Base-by-base conservation (phyloP, 768 basidiomycete genomes). In the Pleurotus pulmonarius region DNA sequence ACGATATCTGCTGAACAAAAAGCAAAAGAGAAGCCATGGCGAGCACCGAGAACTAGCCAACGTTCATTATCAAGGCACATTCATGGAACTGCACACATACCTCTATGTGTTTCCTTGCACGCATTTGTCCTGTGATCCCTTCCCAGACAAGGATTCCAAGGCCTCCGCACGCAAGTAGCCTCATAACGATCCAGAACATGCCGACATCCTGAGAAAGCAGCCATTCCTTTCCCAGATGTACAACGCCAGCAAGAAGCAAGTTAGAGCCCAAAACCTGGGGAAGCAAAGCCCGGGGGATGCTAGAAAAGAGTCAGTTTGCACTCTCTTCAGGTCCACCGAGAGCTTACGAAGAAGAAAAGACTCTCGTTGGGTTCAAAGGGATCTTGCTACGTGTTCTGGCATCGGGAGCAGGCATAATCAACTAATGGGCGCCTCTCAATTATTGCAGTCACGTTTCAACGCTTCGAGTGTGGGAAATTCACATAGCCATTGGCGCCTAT, bases 181-280 rank as follows among this genome's bases (percentile, higher is more conserved):
- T 75, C 73, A 91, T 85, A 34, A 87, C 75, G 12, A 90, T 75
- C 90, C 89, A 92, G 64, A 90, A 86, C 7, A 87, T 80, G 5
- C 86, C 85, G 18, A 86, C 80, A 66, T 89, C 85, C 39, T 79
- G 78, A 15, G 82, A 74, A 46, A 92, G 70, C 5, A 91, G 69
- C 73, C 83, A 82, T 62, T 85, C 86, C 70, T 88, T 89, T 49
- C 81, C 77, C 5, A 83, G 78, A 68, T 84, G 80, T 37, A 87
- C 69, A 4, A 85, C 77, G 16, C 85, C 68, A 34, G 86, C 86
- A 57, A 87, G 83, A 47, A 89, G 70, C 18, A 82, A 69, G 70
- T 90, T 86, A 0, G 83, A 83, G 40, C 86, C 63, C 56, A 86
- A 62, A 49, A 89, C 75, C 61, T 76, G 79, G 8, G 83, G 80